Conservation (phyloP, 2,329 filamentous ascomycete species). For the Aspergillus thermomutatus region DNA sequence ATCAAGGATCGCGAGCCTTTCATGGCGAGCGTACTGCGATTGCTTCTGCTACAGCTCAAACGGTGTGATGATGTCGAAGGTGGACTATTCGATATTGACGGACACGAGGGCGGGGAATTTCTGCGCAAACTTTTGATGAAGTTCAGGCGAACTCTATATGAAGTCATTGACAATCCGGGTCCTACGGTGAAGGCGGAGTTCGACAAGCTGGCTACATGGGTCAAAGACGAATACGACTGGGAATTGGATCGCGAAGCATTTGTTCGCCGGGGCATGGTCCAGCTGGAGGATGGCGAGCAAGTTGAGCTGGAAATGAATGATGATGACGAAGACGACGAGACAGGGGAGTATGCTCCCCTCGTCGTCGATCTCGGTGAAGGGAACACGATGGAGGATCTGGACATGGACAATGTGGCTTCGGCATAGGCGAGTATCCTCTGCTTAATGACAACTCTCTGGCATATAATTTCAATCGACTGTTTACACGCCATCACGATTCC, state of each 20-base stretch:
- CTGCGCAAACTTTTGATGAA: slow-evolving; percentile 51
- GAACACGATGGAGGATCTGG: neutral
- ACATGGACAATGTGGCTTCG: neutral
- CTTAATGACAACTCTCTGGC: neutral
- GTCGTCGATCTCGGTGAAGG: slow-evolving; percentile 50
- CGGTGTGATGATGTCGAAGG: slow-evolving; percentile 59
- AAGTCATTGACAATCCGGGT: slow-evolving; percentile 37
- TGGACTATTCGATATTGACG: slow-evolving; percentile 58
- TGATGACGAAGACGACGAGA: slow-evolving; percentile 62
- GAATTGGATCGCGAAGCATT: slow-evolving; percentile 51
- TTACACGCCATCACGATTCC: neutral
- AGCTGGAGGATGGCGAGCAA: slow-evolving; percentile 61
- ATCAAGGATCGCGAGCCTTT: slow-evolving; percentile 47
- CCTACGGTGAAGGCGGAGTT: slow-evolving; percentile 50
- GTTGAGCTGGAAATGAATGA: slow-evolving; percentile 59
- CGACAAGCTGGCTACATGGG: slow-evolving; percentile 52
- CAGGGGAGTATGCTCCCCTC: slow-evolving; percentile 61
- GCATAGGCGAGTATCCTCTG: neutral
- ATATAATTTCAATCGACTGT: neutral
- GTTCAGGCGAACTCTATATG: slow-evolving; percentile 52
- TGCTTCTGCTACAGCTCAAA: slow-evolving; percentile 52
- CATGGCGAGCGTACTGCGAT: slow-evolving; percentile 50
- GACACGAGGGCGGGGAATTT: slow-evolving; percentile 51
- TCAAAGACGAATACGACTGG: slow-evolving; percentile 57
- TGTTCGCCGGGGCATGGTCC: slow-evolving; percentile 55